phyloP scores from a whole-genome alignment of 208 protist genomes.

The Trypanosoma mega region DNA sequence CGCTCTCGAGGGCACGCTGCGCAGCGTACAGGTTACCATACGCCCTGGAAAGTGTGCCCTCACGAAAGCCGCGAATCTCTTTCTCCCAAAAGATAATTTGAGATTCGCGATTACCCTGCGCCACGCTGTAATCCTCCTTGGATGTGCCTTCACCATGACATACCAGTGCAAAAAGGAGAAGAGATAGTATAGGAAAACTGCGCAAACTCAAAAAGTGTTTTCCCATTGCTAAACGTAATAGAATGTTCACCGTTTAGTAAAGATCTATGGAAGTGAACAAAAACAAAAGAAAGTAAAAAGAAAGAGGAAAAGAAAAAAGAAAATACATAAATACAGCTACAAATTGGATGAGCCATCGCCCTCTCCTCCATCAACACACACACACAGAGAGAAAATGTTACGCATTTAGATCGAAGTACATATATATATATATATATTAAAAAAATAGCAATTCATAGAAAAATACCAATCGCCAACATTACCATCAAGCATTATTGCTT shows the following conservation, averaged over 20 bases:
- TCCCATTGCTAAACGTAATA: no score
- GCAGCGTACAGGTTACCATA: slow-evolving; percentile 39
- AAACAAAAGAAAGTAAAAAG: no score
- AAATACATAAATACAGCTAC: no score
- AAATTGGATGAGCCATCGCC: no score
- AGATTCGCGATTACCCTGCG: slow-evolving; percentile 42
- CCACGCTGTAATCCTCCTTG: slow-evolving; percentile 26
- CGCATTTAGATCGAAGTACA: neutral
- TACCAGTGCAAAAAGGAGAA: slow-evolving; percentile 7
- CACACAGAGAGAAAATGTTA: no score
- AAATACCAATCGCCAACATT: no score
- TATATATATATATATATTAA: slow-evolving; percentile 3
- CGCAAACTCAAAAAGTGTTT: neutral
- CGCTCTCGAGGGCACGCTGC: slow-evolving; percentile 42
- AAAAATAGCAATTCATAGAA: neutral
- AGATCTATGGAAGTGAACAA: no score
- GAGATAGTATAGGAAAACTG: slow-evolving; percentile 14
- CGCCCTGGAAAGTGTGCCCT: slow-evolving; percentile 35
- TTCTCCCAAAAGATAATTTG: slow-evolving; percentile 70
- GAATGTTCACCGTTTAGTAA: no score
- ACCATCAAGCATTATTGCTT: neutral
- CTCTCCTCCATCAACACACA: no score
- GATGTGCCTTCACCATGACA: slow-evolving; percentile 2
- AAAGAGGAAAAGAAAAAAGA: no score
- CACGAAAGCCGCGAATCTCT: slow-evolving; percentile 41